A percentile compares a stretch with the other conserved stretches of the same genome.
Evolutionary conservation across 805 yeast genomes (phyloP).

Genomic region (Wickerhamiella domercqiae): DNA sequence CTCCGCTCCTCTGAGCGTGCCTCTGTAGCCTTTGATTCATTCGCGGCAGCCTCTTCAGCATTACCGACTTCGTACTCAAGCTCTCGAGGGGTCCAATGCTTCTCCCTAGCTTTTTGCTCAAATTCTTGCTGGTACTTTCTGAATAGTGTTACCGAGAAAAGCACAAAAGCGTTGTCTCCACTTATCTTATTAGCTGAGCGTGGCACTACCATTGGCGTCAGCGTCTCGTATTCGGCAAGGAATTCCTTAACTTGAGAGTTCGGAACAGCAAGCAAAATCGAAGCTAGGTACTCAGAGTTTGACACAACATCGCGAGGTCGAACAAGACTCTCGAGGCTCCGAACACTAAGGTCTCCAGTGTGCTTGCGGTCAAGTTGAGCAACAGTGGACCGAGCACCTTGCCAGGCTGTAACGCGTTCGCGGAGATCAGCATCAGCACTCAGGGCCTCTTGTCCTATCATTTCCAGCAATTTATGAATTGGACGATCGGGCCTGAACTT

Average conservation of each 20-base stretch:
- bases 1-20: conserved; percentile 63
- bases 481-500: conserved; percentile 78
- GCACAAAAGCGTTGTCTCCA: conserved; percentile 54
- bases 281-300: conserved; percentile 71
- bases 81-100: conserved; percentile 84
- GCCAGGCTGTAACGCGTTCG: conserved; percentile 57
- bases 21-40: conserved; percentile 64
- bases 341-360: conserved; percentile 83
- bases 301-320: conserved; percentile 68
- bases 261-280: conserved; percentile 83
- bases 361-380: conserved; percentile 84
- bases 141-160: conserved; percentile 72
- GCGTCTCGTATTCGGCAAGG: conserved; percentile 54
- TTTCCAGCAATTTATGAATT: conserved; percentile 54
- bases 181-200: conserved; percentile 62
- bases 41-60: conserved; percentile 32
- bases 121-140: conserved; percentile 64
- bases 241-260: conserved; percentile 45
- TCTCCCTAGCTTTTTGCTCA: conserved; percentile 57
- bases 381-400: conserved; percentile 66
- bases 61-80: neutral
- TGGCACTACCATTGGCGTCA: conserved; percentile 76
- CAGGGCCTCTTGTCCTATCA: conserved; percentile 61
- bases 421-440: conserved; percentile 77
- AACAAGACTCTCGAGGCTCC: conserved; percentile 80